phyloP scores from a whole-genome alignment of 768 basidiomycete genomes.

The Suillus sp. region DNA sequence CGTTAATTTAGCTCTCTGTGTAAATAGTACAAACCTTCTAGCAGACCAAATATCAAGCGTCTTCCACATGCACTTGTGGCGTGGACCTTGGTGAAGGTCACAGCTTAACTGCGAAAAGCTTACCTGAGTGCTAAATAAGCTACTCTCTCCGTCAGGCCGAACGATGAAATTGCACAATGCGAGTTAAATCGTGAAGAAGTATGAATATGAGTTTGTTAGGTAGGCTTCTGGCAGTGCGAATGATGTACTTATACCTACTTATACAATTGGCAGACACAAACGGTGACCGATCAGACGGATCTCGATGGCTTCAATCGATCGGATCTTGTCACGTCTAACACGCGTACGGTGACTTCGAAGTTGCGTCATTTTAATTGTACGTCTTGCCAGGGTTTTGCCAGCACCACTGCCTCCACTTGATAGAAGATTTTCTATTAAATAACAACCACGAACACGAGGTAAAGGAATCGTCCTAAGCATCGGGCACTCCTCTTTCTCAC shows the following conservation, averaged over 20 bases:
- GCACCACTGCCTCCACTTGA: conserved; percentile 3
- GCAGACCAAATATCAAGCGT: not conserved
- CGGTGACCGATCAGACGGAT: not conserved
- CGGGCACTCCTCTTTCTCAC: not conserved
- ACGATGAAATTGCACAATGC: not conserved
- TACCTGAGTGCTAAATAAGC: not conserved
- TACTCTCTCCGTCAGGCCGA: not conserved
- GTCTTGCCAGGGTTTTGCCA: not conserved
- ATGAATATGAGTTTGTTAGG: not conserved
- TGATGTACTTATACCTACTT: not conserved
- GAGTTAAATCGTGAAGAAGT: not conserved
- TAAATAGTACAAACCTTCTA: not conserved
- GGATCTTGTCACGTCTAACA: conserved; percentile 1
- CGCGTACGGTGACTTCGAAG: conserved; percentile 4
- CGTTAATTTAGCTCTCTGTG: not conserved
- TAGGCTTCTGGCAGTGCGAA: not conserved
- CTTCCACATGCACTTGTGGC: not conserved
- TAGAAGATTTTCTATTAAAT: conserved; percentile 3
- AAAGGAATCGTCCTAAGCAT: not conserved
- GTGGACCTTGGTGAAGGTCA: not conserved
- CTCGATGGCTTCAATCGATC: conserved; percentile 2
- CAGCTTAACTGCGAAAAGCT: not conserved
- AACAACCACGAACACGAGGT: conserved; percentile 8
- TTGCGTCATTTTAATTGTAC: conserved; percentile 2
- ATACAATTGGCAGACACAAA: not conserved